Evolutionary conservation across 352 stramenopile species (phyloP), one percentile per base, ranked within the genome.

Genomic region (Globisporangium spinosum): DNA sequence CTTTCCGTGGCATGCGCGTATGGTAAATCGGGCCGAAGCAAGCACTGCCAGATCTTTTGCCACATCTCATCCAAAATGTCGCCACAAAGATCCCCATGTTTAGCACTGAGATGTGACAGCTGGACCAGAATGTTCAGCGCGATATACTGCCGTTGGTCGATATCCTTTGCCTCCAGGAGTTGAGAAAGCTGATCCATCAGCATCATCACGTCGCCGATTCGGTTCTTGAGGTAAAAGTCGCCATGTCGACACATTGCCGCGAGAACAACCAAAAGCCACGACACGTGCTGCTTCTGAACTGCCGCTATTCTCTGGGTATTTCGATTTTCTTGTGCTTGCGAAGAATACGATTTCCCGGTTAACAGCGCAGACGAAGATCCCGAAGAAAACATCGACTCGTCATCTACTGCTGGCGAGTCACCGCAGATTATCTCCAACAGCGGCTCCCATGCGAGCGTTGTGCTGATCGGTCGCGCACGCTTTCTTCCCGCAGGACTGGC

Each of bases 201-300:
- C 12, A 78, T 70, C 74, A 89, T 89, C n/a, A 88, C 57, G 51
- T 90, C 82, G 12, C 76, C 80, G 62, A 89, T 79, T 20, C 78
- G 76, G 63, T 86, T 89, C 12, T 62, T 64, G 22, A 84, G 58
- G 56, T 86, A 87, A 61, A 85, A 83, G 57, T 77, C 76, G 15
- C 81, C 80, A 27, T 89, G 77, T 38, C 82, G 81, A 43, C 63
- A 73, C 6, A 89, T 56, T 45, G 83, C 65, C 4, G 78, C 72
- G 17, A 89, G 56, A 22, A 89, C 70, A 23, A 87, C 67, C 49
- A 90, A 60, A 22, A 89, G 54, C 77, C 75, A 89, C 6, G 73
- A 73, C 8, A 72, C 69, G 57, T 85, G 75, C 63, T 74, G 65
- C 57, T 82, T 75, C 43, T 83, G 77, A 22, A 43, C 32, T 59